Conservation (phyloP, 1,284 basidiomycete species). For the Fomitopsis palustris region DNA sequence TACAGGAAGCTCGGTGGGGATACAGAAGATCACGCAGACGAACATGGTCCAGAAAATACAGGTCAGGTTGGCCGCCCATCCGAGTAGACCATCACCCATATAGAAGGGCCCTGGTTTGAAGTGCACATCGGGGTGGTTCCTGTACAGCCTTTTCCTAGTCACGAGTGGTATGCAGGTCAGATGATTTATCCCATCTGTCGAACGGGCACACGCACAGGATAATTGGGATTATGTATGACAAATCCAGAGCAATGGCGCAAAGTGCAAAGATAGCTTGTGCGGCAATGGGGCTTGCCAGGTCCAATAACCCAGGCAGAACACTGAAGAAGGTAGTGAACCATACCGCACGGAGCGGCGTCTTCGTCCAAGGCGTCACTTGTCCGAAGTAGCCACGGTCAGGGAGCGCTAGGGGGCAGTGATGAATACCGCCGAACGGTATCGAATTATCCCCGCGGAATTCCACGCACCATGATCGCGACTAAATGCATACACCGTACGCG, state of each 20-base stretch:
- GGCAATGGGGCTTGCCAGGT: conserved; percentile 76
- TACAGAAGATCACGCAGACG: conserved; percentile 66
- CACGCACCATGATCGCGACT: conserved; percentile 71
- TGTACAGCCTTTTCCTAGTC: conserved; percentile 57
- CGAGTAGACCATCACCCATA: conserved; percentile 72
- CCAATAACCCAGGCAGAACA: conserved; percentile 72
- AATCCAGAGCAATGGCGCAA: conserved; percentile 69
- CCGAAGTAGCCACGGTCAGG: conserved; percentile 84
- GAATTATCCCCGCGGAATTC: not conserved
- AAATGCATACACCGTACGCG: conserved; percentile 88
- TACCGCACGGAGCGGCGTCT: conserved; percentile 82
- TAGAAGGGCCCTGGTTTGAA: conserved; percentile 91
- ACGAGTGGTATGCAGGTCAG: not conserved
- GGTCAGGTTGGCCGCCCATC: conserved; percentile 58
- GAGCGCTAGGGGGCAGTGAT: conserved; percentile 42
- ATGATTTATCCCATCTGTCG: not conserved
- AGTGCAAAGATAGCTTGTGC: conserved; percentile 83
- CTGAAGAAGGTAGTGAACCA: conserved; percentile 72
- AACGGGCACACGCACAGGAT: conserved; percentile 36
- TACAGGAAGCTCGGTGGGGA: conserved; percentile 72
- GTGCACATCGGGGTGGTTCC: conserved; percentile 78
- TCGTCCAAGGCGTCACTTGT: conserved; percentile 57
- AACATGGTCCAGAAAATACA: conserved; percentile 73
- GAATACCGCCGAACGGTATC: not conserved
- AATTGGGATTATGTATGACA: conserved; percentile 76